Percentiles rank a stretch among this genome's conserved stretches.
Evolutionary conservation across 106 monocot species (phyloP).

Genomic region (Dendrobium nobile): DNA sequence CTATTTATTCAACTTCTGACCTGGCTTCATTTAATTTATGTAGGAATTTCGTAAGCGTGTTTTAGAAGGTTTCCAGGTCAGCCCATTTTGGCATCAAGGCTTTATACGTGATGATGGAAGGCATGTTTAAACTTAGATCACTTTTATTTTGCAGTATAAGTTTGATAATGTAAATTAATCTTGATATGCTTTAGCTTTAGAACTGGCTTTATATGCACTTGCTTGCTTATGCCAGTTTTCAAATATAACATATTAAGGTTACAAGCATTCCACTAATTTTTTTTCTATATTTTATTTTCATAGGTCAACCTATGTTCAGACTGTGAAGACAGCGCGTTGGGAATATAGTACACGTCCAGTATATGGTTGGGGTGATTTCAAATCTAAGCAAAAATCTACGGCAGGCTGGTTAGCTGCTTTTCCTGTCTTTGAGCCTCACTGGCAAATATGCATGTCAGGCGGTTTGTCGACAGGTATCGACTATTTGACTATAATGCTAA

Average conservation of each 20-base stretch:
- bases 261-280: background rate
- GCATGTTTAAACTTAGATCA: slow-evolving; percentile 21
- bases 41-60: slow-evolving; percentile 75
- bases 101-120: slow-evolving; percentile 89
- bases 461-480: slow-evolving; percentile 88
- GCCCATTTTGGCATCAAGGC: slow-evolving; percentile 94
- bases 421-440: slow-evolving; percentile 98
- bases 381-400: slow-evolving; percentile 74
- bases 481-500: background rate
- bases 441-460: slow-evolving; percentile 98
- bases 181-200: background rate
- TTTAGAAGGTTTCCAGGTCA: slow-evolving; percentile 94
- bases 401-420: slow-evolving; percentile 97
- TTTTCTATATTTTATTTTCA: background rate
- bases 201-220: background rate
- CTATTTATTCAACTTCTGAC: background rate
- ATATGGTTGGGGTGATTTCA: slow-evolving; percentile 98
- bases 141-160: background rate
- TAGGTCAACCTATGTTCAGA: slow-evolving; percentile 77
- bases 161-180: background rate
- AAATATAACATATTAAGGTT: background rate
- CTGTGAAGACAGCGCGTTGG: slow-evolving; percentile 89
- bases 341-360: slow-evolving; percentile 87
- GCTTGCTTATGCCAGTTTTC: background rate
- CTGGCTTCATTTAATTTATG: slow-evolving; percentile 10